These are phyloP conservation scores for Thozetella sp. DNA, from an alignment of 495 filamentous ascomycete genomes.

Conservation along the genomic window DNA sequence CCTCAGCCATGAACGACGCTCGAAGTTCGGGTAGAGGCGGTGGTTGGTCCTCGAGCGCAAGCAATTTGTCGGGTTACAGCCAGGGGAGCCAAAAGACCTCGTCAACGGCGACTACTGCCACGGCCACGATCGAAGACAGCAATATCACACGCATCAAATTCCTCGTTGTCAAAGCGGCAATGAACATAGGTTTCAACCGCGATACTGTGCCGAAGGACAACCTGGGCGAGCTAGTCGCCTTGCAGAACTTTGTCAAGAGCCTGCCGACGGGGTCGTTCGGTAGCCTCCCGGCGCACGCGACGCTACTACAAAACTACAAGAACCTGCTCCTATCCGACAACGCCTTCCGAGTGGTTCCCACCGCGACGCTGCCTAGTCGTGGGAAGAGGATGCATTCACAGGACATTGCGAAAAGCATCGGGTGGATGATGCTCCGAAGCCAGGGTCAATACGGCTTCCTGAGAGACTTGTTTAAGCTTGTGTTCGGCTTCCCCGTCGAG, in stretches of 20 bases:
- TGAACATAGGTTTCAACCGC: slow-evolving; percentile 72
- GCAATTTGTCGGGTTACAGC: slow-evolving; percentile 72
- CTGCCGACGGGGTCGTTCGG: slow-evolving; percentile 80
- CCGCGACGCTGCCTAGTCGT: slow-evolving; percentile 49
- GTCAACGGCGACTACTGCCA: slow-evolving; percentile 74
- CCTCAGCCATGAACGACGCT: slow-evolving; percentile 37
- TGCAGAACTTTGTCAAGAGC: slow-evolving; percentile 74
- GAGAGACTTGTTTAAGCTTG: slow-evolving; percentile 77
- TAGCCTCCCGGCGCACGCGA: slow-evolving; percentile 64
- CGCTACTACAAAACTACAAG: slow-evolving; percentile 76
- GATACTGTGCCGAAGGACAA: slow-evolving; percentile 36
- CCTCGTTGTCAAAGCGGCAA: slow-evolving; percentile 79
- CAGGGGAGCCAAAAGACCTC: slow-evolving; percentile 71
- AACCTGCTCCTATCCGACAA: slow-evolving; percentile 71
- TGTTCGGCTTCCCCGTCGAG: slow-evolving; percentile 81
- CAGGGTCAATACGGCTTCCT: slow-evolving; percentile 68
- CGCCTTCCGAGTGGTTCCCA: slow-evolving; percentile 53
- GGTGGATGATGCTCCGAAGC: slow-evolving; percentile 61
- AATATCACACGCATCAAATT: slow-evolving; percentile 74
- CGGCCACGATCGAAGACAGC: slow-evolving; percentile 61
- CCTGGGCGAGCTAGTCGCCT: slow-evolving; percentile 35
- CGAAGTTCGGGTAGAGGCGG: slow-evolving; percentile 39
- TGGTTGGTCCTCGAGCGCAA: slow-evolving; percentile 76
- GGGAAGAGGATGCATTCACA: slow-evolving; percentile 61
- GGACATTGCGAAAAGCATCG: slow-evolving; percentile 76